These are phyloP conservation scores for Wickerhamomyces chambardii DNA, from an alignment of 805 yeast genomes.

Conservation along the genomic window DNA sequence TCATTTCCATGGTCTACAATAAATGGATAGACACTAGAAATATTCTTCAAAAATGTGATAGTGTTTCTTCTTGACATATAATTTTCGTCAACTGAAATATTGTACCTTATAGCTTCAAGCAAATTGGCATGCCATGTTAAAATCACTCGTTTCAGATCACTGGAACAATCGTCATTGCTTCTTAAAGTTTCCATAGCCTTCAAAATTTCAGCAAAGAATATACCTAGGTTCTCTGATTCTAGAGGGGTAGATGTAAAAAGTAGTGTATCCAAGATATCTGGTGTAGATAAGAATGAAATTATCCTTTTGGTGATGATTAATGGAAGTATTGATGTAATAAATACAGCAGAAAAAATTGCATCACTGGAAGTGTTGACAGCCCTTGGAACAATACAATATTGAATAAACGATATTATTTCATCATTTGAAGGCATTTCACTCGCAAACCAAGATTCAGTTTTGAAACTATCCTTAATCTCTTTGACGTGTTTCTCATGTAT, in stretches of 20 bases:
- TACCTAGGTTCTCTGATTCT: conserved; percentile 79
- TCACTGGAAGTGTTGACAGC: conserved; percentile 73
- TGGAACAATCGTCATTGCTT: conserved; percentile 18
- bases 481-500: conserved; percentile 34
- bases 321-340: conserved; percentile 43
- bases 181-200: conserved; percentile 36
- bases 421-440: conserved; percentile 5
- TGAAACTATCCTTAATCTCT: conserved; percentile 31
- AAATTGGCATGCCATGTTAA: conserved; percentile 47
- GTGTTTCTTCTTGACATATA: conserved; percentile 79
- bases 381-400: conserved; percentile 68
- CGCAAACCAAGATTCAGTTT: background rate
- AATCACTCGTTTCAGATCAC: conserved; percentile 27
- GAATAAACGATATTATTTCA: conserved; percentile 33
- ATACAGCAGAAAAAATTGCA: conserved; percentile 60
- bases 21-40: conserved; percentile 55
- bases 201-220: conserved; percentile 55
- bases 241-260: conserved; percentile 61
- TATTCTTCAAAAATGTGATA: conserved; percentile 64
- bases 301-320: conserved; percentile 29
- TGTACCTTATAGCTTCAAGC: conserved; percentile 19
- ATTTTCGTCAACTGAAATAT: conserved; percentile 30
- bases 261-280: conserved; percentile 42
- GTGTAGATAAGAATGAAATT: conserved; percentile 37
- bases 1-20: conserved; percentile 57